A percentile compares a stretch with the other conserved stretches of the same genome.
phyloP scores from a whole-genome alignment of 2,329 filamentous ascomycete genomes.

The Scedosporium minutisporum region DNA sequence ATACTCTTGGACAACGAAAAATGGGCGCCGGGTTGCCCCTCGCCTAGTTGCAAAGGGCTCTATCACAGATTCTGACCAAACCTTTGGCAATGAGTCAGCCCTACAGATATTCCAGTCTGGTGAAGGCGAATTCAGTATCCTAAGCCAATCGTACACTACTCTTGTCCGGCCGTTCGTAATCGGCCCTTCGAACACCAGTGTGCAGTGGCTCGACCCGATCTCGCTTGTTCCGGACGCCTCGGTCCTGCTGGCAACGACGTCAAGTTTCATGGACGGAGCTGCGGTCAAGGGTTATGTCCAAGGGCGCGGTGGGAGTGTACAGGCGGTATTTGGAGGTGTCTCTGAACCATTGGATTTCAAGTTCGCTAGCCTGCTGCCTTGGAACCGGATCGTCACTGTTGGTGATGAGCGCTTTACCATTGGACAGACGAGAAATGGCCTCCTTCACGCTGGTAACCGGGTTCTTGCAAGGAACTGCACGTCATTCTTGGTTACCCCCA shows the following conservation, averaged over 20 bases:
- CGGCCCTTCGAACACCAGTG: background rate
- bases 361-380: constrained; percentile 40
- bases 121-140: constrained; percentile 18
- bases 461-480: constrained; percentile 80
- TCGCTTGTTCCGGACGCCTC: constrained; percentile 4
- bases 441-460: constrained; percentile 67
- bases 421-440: constrained; percentile 66
- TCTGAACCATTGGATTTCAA: constrained; percentile 25
- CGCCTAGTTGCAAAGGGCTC: background rate
- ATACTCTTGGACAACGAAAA: constrained; percentile 58
- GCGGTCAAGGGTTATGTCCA: constrained; percentile 31
- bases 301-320: constrained; percentile 34
- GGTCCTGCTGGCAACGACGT: constrained; percentile 15
- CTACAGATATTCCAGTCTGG: constrained; percentile 23
- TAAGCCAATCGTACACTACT: constrained; percentile 18
- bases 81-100: constrained; percentile 8
- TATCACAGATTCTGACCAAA: background rate
- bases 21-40: constrained; percentile 20
- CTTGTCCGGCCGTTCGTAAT: background rate
- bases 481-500: constrained; percentile 72
- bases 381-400: constrained; percentile 37
- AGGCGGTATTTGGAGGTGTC: constrained; percentile 23
- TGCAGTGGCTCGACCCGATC: constrained; percentile 8
- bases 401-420: constrained; percentile 34
- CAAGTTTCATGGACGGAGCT: constrained; percentile 20